phyloP scores from a whole-genome alignment of 805 yeast species.

The Teunomyces atbi region DNA sequence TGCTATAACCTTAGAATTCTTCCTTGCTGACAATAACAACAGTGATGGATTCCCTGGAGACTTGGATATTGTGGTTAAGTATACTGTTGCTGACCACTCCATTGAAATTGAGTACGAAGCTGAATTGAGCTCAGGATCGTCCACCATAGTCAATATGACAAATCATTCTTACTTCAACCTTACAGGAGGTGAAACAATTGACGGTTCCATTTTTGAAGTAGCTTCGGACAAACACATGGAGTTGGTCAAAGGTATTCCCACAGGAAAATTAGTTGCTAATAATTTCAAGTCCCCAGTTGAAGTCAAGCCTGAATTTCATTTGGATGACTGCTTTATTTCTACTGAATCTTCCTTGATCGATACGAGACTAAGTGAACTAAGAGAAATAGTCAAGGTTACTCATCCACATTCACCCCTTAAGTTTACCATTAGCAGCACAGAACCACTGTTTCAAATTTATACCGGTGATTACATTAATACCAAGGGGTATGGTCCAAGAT shows the following conservation, averaged over 20 bases:
- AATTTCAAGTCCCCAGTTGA: conserved; percentile 19
- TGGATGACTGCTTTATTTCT: conserved; percentile 50
- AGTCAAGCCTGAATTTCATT: conserved; percentile 17
- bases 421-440: conserved; percentile 52
- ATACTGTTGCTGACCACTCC: conserved; percentile 38
- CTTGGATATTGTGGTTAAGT: conserved; percentile 45
- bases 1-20: conserved; percentile 35
- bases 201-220: conserved; percentile 33
- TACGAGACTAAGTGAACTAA: conserved; percentile 42
- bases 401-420: conserved; percentile 44
- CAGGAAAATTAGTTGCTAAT: conserved; percentile 40
- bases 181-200: conserved; percentile 25
- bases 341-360: conserved; percentile 39
- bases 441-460: conserved; percentile 65
- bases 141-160: conserved; percentile 56
- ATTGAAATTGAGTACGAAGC: conserved; percentile 51
- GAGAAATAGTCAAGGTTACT: conserved; percentile 40
- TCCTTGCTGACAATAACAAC: conserved; percentile 44
- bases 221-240: conserved; percentile 41
- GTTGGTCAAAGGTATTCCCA: conserved; percentile 44
- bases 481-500: conserved; percentile 35
- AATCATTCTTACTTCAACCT: conserved; percentile 65
- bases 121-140: conserved; percentile 27
- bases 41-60: conserved; percentile 63
- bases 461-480: conserved; percentile 54